Evolutionary conservation across 441 rosid genomes (phyloP), one percentile per base, ranked within the genome.

Genomic region (Populus hybrid): DNA sequence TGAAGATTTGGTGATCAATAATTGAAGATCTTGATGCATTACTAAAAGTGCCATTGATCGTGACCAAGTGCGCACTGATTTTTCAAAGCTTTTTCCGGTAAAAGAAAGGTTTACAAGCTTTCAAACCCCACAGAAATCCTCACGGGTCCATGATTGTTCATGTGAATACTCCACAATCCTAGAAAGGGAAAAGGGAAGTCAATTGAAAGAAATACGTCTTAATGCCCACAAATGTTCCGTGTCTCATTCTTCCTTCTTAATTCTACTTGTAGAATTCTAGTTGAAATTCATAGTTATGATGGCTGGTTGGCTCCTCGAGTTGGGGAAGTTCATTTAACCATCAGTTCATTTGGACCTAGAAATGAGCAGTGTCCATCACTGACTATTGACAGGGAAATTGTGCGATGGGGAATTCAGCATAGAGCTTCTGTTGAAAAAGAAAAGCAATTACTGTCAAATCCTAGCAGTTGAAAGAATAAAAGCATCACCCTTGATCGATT

Each of bases 301-400:
- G 82, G 68, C 69, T 77, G 81, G 85, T 85, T 81, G 87, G 90
- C 86, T 85, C 88, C 90, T 82, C 83, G 42, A 76, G 80, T 85
- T 77, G 85, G 56, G 90, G 90, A 85, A 84, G 88, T 68, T 69
- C 74, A 71, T 45, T 64, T 11, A 26, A 6, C 74, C 79, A 11
- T 8, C 14, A 42, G 7, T 9, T 20, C 65, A 28, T 63, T 70
- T 63, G 77, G 74, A 73, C 75, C 67, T 31, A 38, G 77, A 77
- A 11, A 23, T 8, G 28, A 24, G 75, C 73, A 71, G 23, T 28
- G 42, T 2, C n/a, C 64, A 56, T 71, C 72, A 35, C 9, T 11
- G 21, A 26, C 38, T 45, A 38, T 61, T 59, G 50, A 40, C 50
- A 40, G 50, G 50, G 50, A 10, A 20, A 35, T 33, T 63, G 79